phyloP scores from a whole-genome alignment of 2,329 filamentous ascomycete genomes.

The Lasiodiplodia sp. region DNA sequence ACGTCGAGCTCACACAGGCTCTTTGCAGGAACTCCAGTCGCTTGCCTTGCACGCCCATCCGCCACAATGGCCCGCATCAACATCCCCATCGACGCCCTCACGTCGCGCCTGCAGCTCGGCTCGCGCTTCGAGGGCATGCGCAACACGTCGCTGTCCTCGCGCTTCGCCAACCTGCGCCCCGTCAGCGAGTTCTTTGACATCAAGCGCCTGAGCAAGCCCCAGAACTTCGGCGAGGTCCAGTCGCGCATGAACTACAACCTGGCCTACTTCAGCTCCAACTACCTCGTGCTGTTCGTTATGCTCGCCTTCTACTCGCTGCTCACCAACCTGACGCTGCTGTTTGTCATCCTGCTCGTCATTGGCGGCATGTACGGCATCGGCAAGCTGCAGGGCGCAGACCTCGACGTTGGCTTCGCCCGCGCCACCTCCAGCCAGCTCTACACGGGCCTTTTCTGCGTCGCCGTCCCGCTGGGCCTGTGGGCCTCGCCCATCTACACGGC shows the following conservation, averaged over 20 bases:
- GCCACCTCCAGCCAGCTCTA: slow-evolving; percentile 94
- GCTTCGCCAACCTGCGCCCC: slow-evolving; percentile 92
- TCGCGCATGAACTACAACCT: slow-evolving; percentile 97
- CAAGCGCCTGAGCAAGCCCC: slow-evolving; percentile 93
- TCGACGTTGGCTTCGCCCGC: slow-evolving; percentile 82
- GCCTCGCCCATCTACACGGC: slow-evolving; percentile 84
- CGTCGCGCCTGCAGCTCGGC: slow-evolving; percentile 84
- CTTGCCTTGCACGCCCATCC: background rate
- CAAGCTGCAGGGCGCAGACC: slow-evolving; percentile 85
- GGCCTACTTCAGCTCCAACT: slow-evolving; percentile 97
- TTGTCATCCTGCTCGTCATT: slow-evolving; percentile 88
- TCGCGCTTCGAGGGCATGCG: slow-evolving; percentile 87
- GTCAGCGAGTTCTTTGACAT: slow-evolving; percentile 94
- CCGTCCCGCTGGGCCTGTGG: slow-evolving; percentile 83
- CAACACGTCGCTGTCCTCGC: slow-evolving; percentile 76
- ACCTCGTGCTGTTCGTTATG: slow-evolving; percentile 91
- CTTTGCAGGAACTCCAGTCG: background rate
- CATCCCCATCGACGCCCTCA: slow-evolving; percentile 90
- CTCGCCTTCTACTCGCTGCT: slow-evolving; percentile 94
- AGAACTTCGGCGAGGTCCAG: slow-evolving; percentile 88
- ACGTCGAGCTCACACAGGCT: slow-evolving; percentile 13
- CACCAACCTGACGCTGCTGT: slow-evolving; percentile 84
- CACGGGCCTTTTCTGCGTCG: slow-evolving; percentile 82
- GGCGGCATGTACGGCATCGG: slow-evolving; percentile 91
- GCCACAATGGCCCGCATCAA: slow-evolving; percentile 80